These are phyloP conservation scores for Penicillium verhagenii DNA, from an alignment of 495 filamentous ascomycete genomes.

Conservation along the genomic window DNA sequence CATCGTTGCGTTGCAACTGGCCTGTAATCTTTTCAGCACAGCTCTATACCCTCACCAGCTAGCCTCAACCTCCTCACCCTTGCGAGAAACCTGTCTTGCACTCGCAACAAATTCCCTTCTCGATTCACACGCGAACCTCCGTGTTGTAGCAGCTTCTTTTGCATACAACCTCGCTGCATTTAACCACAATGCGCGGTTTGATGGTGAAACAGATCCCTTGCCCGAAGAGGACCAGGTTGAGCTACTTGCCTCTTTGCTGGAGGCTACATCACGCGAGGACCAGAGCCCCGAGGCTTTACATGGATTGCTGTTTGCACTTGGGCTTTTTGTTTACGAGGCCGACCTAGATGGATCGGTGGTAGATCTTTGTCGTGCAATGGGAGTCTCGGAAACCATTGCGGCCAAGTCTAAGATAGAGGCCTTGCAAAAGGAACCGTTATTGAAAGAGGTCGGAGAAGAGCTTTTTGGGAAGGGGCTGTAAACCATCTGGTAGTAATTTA, in stretches of 20 bases:
- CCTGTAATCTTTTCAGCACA: constrained; percentile 62
- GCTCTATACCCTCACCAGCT: constrained; percentile 50
- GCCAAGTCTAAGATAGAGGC: constrained; percentile 49
- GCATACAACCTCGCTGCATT: constrained; percentile 75
- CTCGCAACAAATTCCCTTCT: constrained; percentile 55
- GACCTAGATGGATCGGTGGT: constrained; percentile 66
- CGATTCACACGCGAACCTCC: constrained; percentile 51
- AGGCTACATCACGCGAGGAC: constrained; percentile 68
- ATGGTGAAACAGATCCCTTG: constrained; percentile 57
- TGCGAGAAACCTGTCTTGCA: constrained; percentile 37
- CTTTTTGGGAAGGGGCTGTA: constrained; percentile 44
- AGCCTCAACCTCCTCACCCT: constrained; percentile 23
- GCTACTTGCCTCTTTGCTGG: constrained; percentile 70
- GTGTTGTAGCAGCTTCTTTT: constrained; percentile 78
- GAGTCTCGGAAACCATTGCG: constrained; percentile 58
- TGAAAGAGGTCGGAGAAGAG: constrained; percentile 57
- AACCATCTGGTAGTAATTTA: not conserved
- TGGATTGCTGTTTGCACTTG: constrained; percentile 70
- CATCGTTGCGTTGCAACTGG: constrained; percentile 70
- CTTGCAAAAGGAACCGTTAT: constrained; percentile 54
- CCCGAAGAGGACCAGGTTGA: constrained; percentile 72
- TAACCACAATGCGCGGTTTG: constrained; percentile 63
- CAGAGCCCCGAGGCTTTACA: constrained; percentile 68
- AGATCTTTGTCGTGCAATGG: constrained; percentile 72
- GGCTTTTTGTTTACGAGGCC: constrained; percentile 68